Evolutionary conservation across 2,329 filamentous ascomycete genomes (phyloP).

Genomic region (Hirsutella thompsonii): DNA sequence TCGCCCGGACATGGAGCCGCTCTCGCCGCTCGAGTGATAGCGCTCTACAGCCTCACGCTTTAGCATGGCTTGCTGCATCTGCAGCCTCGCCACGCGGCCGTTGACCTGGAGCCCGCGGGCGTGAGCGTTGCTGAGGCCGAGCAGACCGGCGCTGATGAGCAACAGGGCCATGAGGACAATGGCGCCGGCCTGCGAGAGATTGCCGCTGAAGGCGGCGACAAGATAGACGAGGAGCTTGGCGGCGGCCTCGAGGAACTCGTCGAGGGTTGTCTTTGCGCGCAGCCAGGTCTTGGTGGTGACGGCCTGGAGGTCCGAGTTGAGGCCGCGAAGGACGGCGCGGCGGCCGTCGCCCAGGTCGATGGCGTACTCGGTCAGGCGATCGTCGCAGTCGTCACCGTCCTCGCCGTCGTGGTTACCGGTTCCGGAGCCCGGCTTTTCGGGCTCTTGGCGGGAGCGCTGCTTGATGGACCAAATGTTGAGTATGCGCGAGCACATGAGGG

Average conservation of each 20-base stretch:
- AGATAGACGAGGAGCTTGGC: slow-evolving; percentile 47
- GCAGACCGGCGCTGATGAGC: slow-evolving; percentile 35
- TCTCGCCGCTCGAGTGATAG: not conserved
- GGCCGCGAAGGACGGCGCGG: slow-evolving; percentile 38
- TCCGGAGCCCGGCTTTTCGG: not conserved
- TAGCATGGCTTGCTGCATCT: slow-evolving; percentile 2
- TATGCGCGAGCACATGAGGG: slow-evolving; percentile 39
- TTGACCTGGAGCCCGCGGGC: slow-evolving; percentile 35
- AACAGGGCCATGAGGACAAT: slow-evolving; percentile 37
- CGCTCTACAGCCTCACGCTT: not conserved
- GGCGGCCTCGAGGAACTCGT: slow-evolving; percentile 37
- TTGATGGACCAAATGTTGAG: slow-evolving; percentile 45
- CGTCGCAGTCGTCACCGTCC: slow-evolving; percentile 1
- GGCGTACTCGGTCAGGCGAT: slow-evolving; percentile 27
- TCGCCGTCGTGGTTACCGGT: not conserved
- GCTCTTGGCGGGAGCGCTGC: slow-evolving; percentile 22
- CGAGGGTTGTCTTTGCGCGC: slow-evolving; percentile 31
- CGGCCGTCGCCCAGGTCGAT: slow-evolving; percentile 39
- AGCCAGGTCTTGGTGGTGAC: slow-evolving; percentile 46
- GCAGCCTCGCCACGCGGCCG: slow-evolving; percentile 28
- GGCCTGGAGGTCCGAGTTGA: slow-evolving; percentile 42
- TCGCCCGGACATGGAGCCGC: not conserved
- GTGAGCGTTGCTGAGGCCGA: slow-evolving; percentile 40
- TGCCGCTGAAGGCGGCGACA: slow-evolving; percentile 40
- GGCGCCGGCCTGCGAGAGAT: slow-evolving; percentile 38